Percentiles rank a stretch among this genome's conserved stretches.
Evolutionary conservation across 2,329 filamentous ascomycete genomes (phyloP).

Genomic region (Apiospora koreana): DNA sequence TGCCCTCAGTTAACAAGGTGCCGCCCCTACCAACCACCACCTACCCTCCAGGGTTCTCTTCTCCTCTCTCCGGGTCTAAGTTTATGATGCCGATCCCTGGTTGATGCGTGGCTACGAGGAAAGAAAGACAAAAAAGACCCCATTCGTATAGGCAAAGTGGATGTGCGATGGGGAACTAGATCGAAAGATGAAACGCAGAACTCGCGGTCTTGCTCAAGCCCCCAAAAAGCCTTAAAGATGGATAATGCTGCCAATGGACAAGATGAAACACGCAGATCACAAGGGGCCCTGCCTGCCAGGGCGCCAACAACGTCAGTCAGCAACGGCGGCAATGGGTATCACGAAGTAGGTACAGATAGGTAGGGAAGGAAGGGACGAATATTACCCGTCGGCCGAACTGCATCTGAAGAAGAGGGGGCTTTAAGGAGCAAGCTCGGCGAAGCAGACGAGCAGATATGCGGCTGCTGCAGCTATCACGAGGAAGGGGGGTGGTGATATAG

Average conservation of each 20-base stretch:
- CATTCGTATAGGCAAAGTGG: neutral
- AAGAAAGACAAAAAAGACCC: neutral
- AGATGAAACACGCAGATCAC: slow-evolving; percentile 6
- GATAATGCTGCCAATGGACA: slow-evolving; percentile 6
- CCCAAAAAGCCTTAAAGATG: slow-evolving; percentile 6
- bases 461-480: neutral
- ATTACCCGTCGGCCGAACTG: neutral
- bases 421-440: neutral
- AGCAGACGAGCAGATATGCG: neutral
- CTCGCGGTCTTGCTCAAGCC: slow-evolving; percentile 4
- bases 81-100: neutral
- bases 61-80: neutral
- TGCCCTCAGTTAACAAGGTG: neutral
- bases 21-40: neutral
- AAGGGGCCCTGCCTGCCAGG: neutral
- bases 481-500: neutral
- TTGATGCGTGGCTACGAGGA: neutral
- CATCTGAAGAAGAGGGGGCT: neutral
- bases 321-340: neutral
- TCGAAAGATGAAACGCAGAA: slow-evolving; percentile 8
- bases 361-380: slow-evolving; percentile 4
- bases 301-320: neutral
- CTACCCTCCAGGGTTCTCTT: neutral
- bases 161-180: slow-evolving; percentile 2
- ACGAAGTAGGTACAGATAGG: neutral